Percentiles rank a stretch among this genome's conserved stretches.
phyloP scores from a whole-genome alignment of 345 rosid species.

The Angophora floribunda region DNA sequence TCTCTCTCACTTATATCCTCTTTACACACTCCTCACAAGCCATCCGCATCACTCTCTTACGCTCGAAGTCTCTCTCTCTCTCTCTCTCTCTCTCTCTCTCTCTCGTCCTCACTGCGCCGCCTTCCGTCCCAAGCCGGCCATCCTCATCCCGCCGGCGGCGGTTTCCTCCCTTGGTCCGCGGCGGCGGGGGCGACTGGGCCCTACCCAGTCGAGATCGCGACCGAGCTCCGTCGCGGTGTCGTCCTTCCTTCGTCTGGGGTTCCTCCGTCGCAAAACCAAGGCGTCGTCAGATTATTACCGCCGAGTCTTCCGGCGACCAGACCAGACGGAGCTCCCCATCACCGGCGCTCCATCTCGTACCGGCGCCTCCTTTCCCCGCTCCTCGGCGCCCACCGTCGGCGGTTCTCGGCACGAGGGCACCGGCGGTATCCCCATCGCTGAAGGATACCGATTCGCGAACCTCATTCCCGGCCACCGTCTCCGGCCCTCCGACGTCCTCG shows the following conservation, averaged over 20 bases:
- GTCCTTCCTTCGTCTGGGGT: background rate
- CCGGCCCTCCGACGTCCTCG: background rate
- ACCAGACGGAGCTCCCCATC: background rate
- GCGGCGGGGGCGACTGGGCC: no score
- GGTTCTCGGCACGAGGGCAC: background rate
- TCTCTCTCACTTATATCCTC: background rate
- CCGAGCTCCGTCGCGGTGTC: background rate
- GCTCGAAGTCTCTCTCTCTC: no score
- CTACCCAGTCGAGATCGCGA: background rate
- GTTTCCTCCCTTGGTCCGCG: no score
- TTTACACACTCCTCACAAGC: background rate
- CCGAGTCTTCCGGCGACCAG: background rate
- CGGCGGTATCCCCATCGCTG: background rate
- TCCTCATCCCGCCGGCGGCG: background rate
- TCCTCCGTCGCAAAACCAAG: background rate
- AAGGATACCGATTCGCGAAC: background rate
- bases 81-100: background rate
- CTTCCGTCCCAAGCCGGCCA: background rate
- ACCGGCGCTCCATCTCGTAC: background rate
- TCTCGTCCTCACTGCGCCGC: background rate
- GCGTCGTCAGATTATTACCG: background rate
- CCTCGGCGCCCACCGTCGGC: background rate
- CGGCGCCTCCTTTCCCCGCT: background rate
- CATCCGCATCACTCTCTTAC: background rate
- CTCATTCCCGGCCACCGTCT: background rate